Evolutionary conservation across 2,329 filamentous ascomycete species (phyloP).

Genomic region (Aspergillus viridinutans): DNA sequence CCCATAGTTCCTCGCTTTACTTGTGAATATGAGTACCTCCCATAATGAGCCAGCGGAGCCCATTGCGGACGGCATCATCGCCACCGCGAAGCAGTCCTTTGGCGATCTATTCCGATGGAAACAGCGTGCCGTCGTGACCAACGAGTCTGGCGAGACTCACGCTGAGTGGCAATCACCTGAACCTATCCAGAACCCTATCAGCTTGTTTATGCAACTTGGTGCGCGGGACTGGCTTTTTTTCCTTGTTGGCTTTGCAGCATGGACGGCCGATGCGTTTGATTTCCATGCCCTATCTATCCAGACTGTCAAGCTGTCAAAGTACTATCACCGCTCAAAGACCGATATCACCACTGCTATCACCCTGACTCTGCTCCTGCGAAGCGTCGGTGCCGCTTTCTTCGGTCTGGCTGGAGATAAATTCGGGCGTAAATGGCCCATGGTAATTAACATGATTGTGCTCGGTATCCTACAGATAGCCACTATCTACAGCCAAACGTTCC

Average conservation of each 20-base stretch:
- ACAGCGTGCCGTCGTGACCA: slow-evolving; percentile 58
- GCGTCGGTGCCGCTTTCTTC: slow-evolving; percentile 70
- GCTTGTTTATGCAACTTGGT: slow-evolving; percentile 60
- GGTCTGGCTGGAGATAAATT: slow-evolving; percentile 74
- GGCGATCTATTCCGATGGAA: slow-evolving; percentile 69
- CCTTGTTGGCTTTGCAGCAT: slow-evolving; percentile 67
- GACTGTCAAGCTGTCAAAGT: slow-evolving; percentile 63
- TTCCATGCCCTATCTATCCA: slow-evolving; percentile 79
- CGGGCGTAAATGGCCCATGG: slow-evolving; percentile 77
- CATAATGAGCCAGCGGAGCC: slow-evolving; percentile 57
- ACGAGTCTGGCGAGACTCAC: slow-evolving; percentile 57
- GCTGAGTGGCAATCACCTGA: slow-evolving; percentile 66
- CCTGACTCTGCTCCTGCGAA: slow-evolving; percentile 68
- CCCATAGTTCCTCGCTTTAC: neutral
- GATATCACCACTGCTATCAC: slow-evolving; percentile 61
- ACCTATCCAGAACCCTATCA: slow-evolving; percentile 65
- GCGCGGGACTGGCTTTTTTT: slow-evolving; percentile 71
- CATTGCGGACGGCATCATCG: slow-evolving; percentile 60
- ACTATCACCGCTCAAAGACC: slow-evolving; percentile 59
- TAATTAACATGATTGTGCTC: slow-evolving; percentile 70
- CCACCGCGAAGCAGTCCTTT: slow-evolving; percentile 62
- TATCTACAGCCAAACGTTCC: slow-evolving; percentile 68
- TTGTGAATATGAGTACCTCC: slow-evolving; percentile 6
- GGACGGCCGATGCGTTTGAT: slow-evolving; percentile 80
- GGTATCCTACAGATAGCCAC: slow-evolving; percentile 71